phyloP scores from a whole-genome alignment of 2,329 filamentous ascomycete genomes.

The Botrytis byssoidea region DNA sequence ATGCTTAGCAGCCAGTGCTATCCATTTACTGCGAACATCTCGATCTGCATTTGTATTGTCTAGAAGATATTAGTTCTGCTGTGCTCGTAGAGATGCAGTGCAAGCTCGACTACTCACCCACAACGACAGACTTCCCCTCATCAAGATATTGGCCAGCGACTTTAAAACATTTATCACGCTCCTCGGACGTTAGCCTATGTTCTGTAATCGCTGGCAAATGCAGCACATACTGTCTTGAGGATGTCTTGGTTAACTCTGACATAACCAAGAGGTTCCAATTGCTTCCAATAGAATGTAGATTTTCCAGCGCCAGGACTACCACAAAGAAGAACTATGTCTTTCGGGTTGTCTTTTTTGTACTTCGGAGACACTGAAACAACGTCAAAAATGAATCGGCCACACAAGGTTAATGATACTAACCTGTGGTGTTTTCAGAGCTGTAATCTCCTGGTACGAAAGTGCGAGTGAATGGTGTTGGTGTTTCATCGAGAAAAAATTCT shows the following conservation, averaged over 20 bases:
- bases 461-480: constrained; percentile 63
- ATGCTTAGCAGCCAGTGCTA: constrained; percentile 67
- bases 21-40: constrained; percentile 76
- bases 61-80: constrained; percentile 40
- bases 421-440: constrained; percentile 40
- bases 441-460: constrained; percentile 69
- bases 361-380: constrained; percentile 28
- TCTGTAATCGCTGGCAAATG: constrained; percentile 9
- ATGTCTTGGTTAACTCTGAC: constrained; percentile 86
- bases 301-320: constrained; percentile 90
- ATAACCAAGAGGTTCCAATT: constrained; percentile 76
- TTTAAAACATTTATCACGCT: constrained; percentile 66
- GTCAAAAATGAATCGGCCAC: constrained; percentile 13
- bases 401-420: constrained; percentile 28
- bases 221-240: constrained; percentile 63
- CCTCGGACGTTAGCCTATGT: constrained; percentile 28
- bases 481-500: constrained; percentile 78
- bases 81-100: constrained; percentile 19
- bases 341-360: constrained; percentile 56
- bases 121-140: constrained; percentile 66
- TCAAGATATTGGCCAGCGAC: constrained; percentile 64
- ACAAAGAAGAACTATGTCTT: constrained; percentile 81
- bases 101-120: constrained; percentile 58
- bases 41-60: constrained; percentile 94
- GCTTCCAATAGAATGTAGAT: constrained; percentile 81